Percentiles rank a stretch among this genome's conserved stretches.
These are phyloP conservation scores for Nymphaea thermarum DNA, from an alignment of 164 flowering plant genomes.

Conservation along the genomic window DNA sequence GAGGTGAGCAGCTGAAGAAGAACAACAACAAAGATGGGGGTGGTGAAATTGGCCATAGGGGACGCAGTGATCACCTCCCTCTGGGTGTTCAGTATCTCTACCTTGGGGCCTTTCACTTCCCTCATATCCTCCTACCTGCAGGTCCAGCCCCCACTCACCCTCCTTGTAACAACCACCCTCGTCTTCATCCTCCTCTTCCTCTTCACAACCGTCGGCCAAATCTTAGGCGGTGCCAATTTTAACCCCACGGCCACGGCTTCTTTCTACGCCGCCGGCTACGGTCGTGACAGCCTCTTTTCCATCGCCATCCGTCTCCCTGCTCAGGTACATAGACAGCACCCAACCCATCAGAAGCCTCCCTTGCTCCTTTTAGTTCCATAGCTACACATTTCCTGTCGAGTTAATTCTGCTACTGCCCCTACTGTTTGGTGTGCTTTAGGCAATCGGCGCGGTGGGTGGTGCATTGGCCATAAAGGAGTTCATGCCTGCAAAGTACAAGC, in stretches of 20 bases:
- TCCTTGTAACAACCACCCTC: conserved; percentile 24
- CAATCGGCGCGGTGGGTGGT: conserved; percentile 75
- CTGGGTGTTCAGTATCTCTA: conserved; percentile 58
- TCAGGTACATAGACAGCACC: conserved; percentile 34
- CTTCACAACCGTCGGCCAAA: conserved; percentile 34
- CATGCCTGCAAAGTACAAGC: conserved; percentile 61
- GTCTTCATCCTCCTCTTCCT: conserved; percentile 33
- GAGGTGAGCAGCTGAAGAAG: background rate
- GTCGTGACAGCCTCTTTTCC: conserved; percentile 41
- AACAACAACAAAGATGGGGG: conserved; percentile 3
- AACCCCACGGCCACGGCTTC: conserved; percentile 64
- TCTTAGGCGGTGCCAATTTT: conserved; percentile 69
- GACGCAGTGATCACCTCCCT: conserved; percentile 50
- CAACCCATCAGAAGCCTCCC: background rate
- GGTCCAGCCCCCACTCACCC: conserved; percentile 17
- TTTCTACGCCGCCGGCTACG: conserved; percentile 67
- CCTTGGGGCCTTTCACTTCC: conserved; percentile 32
- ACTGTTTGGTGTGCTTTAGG: conserved; percentile 23
- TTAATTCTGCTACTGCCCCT: too few relatives aligned
- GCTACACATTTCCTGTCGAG: too few relatives aligned
- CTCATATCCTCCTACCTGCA: conserved; percentile 25
- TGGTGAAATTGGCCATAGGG: conserved; percentile 33
- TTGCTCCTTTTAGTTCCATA: background rate
- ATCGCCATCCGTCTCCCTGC: conserved; percentile 77
- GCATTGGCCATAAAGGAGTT: conserved; percentile 50